Base-by-base conservation (phyloP, 257 asterid species). In the Forsythia viridissima region DNA sequence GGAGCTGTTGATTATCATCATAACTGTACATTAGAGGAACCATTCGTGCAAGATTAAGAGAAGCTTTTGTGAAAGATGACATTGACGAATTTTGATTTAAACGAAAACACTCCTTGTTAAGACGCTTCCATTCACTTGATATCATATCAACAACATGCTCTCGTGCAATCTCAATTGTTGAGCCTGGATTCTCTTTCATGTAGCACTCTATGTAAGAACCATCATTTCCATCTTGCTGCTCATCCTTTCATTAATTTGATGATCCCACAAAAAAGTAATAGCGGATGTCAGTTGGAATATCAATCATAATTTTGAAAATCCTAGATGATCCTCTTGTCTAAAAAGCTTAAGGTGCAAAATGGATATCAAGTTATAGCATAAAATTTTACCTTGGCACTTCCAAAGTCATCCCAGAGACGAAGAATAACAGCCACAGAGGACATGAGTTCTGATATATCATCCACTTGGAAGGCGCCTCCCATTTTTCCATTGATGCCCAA, bases 161-260 rank as follows among this genome's bases (percentile, higher is more conserved):
- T 51, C 80, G 71, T 1, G 85, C 89, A 21, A 10, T 67, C 57
- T 88, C 82, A 24, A 74, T 3, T 6, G 88, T 57, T 2, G 75
- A 61, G 7, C 59, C 85, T 1, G 71, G 4, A 21, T 80, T 74
- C 21, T 89, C 86, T 69, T 86, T 82, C 82, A 89, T 38, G 76
- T 79, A 86, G 82, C 78, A 87, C 18, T 86, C 80, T 6, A 88
- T 51, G 18, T 84, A 87, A 0, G 89, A 87, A 10, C 91, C 88
- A 55, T 86, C 90, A 11, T 73, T 20, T 13, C 90, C 90, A 43
- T 77, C 79, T 84, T 87, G 89, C 6, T 85, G 48, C 79, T 89
- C 90, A 37, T 89, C 93, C 90, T 85, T 78, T 11, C 71, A 9
- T 55, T 55, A 16, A 7, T n/a, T 6, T 55, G 9, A 6, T 30